Conservation (phyloP, 2,329 filamentous ascomycete species). For the Colletotrichum sp. region DNA sequence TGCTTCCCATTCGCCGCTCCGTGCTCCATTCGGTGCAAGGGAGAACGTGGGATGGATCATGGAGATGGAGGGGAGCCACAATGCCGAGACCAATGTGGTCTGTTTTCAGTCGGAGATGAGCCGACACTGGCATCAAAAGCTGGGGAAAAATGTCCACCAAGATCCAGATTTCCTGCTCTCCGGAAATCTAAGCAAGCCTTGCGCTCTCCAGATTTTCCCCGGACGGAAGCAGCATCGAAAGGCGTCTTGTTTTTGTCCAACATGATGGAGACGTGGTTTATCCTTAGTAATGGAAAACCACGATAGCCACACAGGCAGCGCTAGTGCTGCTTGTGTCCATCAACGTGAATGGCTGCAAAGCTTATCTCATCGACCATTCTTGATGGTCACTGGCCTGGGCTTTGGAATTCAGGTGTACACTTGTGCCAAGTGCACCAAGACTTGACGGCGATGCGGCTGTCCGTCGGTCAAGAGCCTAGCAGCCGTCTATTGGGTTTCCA, state of each 20-base stretch:
- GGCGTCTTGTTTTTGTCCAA: background rate
- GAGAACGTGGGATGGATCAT: background rate
- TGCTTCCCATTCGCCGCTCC: background rate
- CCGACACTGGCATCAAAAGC: background rate
- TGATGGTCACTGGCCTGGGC: background rate
- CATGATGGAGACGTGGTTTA: background rate
- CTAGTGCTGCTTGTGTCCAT: background rate
- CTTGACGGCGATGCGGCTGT: background rate
- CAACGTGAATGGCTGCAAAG: slow-evolving; percentile 1
- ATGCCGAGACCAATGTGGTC: background rate
- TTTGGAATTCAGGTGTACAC: background rate
- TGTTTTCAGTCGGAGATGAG: background rate
- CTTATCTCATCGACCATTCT: background rate
- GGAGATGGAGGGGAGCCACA: background rate
- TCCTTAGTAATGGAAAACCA: background rate
- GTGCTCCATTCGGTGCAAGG: background rate
- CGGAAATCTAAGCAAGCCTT: background rate
- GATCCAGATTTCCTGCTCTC: background rate
- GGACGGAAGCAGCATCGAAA: background rate
- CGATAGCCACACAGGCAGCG: background rate
- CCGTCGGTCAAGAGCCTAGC: background rate
- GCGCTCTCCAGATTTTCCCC: background rate
- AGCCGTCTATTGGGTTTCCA: background rate
- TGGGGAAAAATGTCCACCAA: background rate
- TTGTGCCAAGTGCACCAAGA: background rate